Evolutionary conservation across 306 rosid species (phyloP), one percentile per base, ranked within the genome.

Genomic region (Medicago ruthenica): DNA sequence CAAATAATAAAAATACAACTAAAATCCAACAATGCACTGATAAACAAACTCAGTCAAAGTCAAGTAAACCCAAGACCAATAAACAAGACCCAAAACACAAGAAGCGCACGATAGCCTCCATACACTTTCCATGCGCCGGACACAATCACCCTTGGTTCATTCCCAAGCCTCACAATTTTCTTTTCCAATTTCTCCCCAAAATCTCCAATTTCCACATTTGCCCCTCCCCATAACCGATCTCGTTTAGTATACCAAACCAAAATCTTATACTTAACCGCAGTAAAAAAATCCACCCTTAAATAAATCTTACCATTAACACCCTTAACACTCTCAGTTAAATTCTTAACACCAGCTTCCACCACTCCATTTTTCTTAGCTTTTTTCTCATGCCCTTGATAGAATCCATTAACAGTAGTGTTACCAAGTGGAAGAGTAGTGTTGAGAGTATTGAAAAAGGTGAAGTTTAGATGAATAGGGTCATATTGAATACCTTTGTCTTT

Each of bases 321-420:
- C 36, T 58, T 40, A 8, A 47, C 65, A n/a, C 12, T 64, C 36
- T 48, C 44, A 8, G 88, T 81, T 69, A 78, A 17, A 70, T 91
- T 84, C 4, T 71, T 67, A 27, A 4, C 21, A 0, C 42, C 13
- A 34, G 37, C 37, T 13, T 65, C 0, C 47, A 76, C 2, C 3
- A 2, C 2, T 6, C n/a, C 79, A 0, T 0, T 0, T 76, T 81
- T 92, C 14, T 0, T 42, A 2, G 96, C 96, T 60, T 41, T 83
- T 85, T 92, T 92, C 24, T 83, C n/a, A 81, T 87, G 92, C 5
- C 98, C 98, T 80, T 95, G 98, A 47, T 88, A 83, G 76, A 95
- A 95, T 3, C 50, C 41, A 0, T 6, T 1, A 14, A 87, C 44
- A 5, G 71, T 82, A 16, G 42, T 7, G 40, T 80, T 77, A 9